These are phyloP conservation scores for Mortierella sp. DNA, from an alignment of 371 early-diverging fungal species.

Conservation along the genomic window DNA sequence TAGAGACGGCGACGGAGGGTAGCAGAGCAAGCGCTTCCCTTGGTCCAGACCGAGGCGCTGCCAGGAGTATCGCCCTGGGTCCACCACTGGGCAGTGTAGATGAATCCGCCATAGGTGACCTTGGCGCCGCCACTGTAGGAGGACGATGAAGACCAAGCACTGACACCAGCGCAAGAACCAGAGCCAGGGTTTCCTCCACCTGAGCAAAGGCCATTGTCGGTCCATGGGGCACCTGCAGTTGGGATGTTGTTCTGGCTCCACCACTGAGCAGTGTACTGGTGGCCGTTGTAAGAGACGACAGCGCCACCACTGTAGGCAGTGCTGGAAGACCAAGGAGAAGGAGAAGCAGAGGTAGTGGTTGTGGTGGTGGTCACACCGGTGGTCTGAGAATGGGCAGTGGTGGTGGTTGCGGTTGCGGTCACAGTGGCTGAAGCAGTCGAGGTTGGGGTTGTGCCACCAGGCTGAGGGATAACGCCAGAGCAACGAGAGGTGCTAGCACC, in stretches of 20 bases:
- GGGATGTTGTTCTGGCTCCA: slow-evolving; percentile 58
- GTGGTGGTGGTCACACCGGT: slow-evolving; percentile 7
- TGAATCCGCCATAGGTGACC: slow-evolving; percentile 60
- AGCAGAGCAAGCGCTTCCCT: slow-evolving; percentile 45
- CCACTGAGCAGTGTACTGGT: slow-evolving; percentile 54
- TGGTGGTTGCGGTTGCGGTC: slow-evolving; percentile 10
- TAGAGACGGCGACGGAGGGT: slow-evolving; percentile 46
- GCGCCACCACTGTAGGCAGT: slow-evolving; percentile 57
- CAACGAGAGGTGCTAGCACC: slow-evolving; percentile 51
- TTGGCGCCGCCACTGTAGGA: slow-evolving; percentile 59
- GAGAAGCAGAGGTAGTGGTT: slow-evolving; percentile 2
- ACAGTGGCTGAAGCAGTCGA: slow-evolving; percentile 15
- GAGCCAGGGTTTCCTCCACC: slow-evolving; percentile 17
- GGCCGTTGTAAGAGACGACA: slow-evolving; percentile 63
- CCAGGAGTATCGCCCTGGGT: slow-evolving; percentile 56
- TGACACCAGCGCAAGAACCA: slow-evolving; percentile 25
- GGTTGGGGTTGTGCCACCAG: slow-evolving; percentile 21
- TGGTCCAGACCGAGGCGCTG: slow-evolving; percentile 33
- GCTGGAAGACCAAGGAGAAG: slow-evolving; percentile 51
- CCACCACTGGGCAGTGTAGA: slow-evolving; percentile 60
- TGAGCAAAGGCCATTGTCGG: slow-evolving; percentile 46
- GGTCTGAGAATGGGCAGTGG: neutral
- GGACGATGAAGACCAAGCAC: slow-evolving; percentile 51
- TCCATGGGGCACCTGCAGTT: slow-evolving; percentile 51
- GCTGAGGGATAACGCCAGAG: slow-evolving; percentile 47